Evolutionary conservation across 1,139 yeast genomes (phyloP), one percentile per base, ranked within the genome.

Genomic region (Suhomyces wounanorum): DNA sequence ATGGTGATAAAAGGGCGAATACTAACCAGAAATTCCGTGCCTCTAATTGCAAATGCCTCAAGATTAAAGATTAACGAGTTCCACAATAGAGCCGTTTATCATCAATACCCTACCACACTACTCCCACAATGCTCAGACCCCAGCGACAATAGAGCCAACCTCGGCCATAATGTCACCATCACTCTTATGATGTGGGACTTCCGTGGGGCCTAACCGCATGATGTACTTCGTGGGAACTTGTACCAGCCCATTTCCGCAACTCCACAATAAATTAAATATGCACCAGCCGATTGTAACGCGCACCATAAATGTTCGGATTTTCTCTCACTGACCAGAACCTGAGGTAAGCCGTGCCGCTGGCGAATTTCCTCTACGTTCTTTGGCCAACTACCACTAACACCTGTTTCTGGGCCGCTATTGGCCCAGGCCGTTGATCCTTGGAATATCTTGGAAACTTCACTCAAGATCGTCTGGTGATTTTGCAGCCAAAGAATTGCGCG

Each of bases 401-500:
- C 23, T 21, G 23, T 21, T 3, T 21, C 3, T 3, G 6, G 23
- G 23, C 3, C 23, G 23, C 23, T 21, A 21, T 21, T 21, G 23
- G 23, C 6, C 23, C 23, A 21, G 3, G 23, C 6, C 23, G 23
- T 3, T 21, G 23, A 21, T 21, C 23, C 23, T 6, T 21, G 23
- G 23, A 6, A 21, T 3, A 21, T 21, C 6, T 4, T 4, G 23
- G 23, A 21, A 21, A 21, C 23, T 21, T 21, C 23, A 21, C 23
- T 6, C 23, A 9, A 21, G 39, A 13, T 9, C 28, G 3, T 18
- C 28, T 18, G 28, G 40, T 23, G 40, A 37, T 37, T 37, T 37
- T 37, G 40, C 40, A 37, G 40, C 40, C 40, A 37, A 18, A 10
- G 40, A 18, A n/a, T 13, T 16, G 40, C 28, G 40, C 40, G 40